Base-by-base conservation (phyloP, 805 yeast species). In the Blastobotrys peoriensis region DNA sequence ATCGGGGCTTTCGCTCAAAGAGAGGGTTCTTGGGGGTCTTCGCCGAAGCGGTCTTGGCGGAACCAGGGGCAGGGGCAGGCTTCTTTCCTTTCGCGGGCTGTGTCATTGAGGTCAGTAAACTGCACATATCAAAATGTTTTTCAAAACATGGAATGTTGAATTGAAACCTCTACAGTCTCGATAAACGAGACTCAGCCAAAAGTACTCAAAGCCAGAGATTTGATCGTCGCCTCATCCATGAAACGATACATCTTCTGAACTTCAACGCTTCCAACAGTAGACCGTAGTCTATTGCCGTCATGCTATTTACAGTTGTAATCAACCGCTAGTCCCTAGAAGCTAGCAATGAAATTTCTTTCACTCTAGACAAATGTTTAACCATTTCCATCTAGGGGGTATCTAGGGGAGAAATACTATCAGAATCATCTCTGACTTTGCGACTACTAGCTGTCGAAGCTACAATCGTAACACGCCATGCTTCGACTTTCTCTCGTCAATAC, bases 51-150 rank as follows among this genome's bases (percentile, higher is more conserved):
- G 74, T 54, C 68, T 76, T 75, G 64, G 86, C 67, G 68, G 96
- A 88, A 70, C 88, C 83, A 73, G 98, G 98, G 71, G 97, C 91
- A 79, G 97, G 95, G 66, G 96, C 97, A 66, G 87, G 95, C 81
- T 86, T 88, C 78, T 78, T 81, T 50, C 56, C 55, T 52, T 54
- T 53, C 38, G 59, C 58, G 45, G 60, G 55, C 59, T 52, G 56
- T 52, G 55, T 56, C 60, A 55, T 55, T 54, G 57, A 55, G 58
- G 51, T 37, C 43, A 46, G 51, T 46, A 36, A 46, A 40, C 41
- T 42, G 36, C 36, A 39, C 39, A 40, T 40, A 41, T 16, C 45
- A 46, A 37, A 39, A 39, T 28, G 30, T 25, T 25, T 33, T 34
- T 30, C 15, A 25, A 13, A 34, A 37, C 37, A 34, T 34, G 20